Evolutionary conservation across 345 rosid species (phyloP).

Genomic region (Excoecaria cochinchinensis): DNA sequence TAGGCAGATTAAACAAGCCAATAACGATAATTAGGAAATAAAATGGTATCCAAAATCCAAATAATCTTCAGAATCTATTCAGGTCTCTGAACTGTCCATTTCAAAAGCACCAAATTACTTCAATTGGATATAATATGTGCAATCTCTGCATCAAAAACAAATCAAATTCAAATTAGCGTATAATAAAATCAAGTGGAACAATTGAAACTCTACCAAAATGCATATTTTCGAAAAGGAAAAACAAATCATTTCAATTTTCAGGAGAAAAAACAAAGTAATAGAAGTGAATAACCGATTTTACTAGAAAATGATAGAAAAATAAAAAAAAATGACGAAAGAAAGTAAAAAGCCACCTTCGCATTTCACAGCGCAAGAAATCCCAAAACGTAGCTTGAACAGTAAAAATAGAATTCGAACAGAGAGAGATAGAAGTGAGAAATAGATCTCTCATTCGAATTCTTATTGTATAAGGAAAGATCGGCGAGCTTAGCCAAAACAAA

Average conservation of each 20-base stretch:
- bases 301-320: not conserved
- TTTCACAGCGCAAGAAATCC: not conserved
- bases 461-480: not conserved
- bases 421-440: not conserved
- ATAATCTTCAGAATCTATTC: not conserved
- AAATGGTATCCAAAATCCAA: not conserved
- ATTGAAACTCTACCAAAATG: not conserved
- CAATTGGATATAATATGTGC: not conserved
- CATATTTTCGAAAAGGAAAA: too few relatives aligned
- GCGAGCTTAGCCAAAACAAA: not conserved
- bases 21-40: not conserved
- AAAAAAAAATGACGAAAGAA: not conserved
- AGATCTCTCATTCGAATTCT: constrained; percentile 16
- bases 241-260: too few relatives aligned
- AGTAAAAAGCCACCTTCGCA: not conserved
- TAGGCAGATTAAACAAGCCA: not conserved
- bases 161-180: not conserved
- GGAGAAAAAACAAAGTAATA: not conserved
- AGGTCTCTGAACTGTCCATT: constrained; percentile 20
- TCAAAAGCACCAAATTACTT: not conserved
- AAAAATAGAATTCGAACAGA: not conserved
- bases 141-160: constrained; percentile 9
- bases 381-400: not conserved
- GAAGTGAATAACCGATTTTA: not conserved
- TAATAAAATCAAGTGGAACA: not conserved